Conservation (phyloP, 805 yeast genomes). For the Metschnikowia lunata region DNA sequence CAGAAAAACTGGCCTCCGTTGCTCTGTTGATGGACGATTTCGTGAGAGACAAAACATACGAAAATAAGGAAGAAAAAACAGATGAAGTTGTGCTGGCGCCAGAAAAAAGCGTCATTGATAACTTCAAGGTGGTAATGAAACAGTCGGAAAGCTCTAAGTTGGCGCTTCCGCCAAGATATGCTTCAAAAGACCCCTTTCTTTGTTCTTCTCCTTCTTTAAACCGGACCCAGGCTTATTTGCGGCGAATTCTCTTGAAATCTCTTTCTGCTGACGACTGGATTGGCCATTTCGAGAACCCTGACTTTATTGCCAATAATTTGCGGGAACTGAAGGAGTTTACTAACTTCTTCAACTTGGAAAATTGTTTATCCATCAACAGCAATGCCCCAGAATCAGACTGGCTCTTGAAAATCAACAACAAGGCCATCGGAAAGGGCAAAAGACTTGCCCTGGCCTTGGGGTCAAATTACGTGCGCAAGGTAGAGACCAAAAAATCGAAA, state of each 20-base stretch:
- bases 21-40: slow-evolving; percentile 32
- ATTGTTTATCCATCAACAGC: slow-evolving; percentile 22
- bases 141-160: slow-evolving; percentile 17
- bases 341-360: slow-evolving; percentile 30
- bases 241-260: slow-evolving; percentile 8
- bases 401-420: slow-evolving; percentile 16
- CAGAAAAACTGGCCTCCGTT: slow-evolving; percentile 2
- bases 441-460: slow-evolving; percentile 23
- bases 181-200: slow-evolving; percentile 15
- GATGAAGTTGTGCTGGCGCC: background rate
- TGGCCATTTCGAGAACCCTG: slow-evolving; percentile 7
- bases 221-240: slow-evolving; percentile 20
- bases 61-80: slow-evolving; percentile 6
- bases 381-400: slow-evolving; percentile 11
- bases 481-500: slow-evolving; percentile 17
- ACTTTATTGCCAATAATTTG: slow-evolving; percentile 17
- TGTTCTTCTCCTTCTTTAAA: slow-evolving; percentile 30
- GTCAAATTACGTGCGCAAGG: slow-evolving; percentile 21
- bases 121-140: slow-evolving; percentile 18
- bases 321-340: slow-evolving; percentile 16
- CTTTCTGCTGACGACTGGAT: slow-evolving; percentile 9
- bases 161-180: slow-evolving; percentile 12
- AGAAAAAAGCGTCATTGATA: slow-evolving; percentile 4
- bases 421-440: slow-evolving; percentile 13
- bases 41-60: slow-evolving; percentile 25